Conservation (phyloP, 2,329 filamentous ascomycete species). For the Dactylonectria estremocensis region DNA sequence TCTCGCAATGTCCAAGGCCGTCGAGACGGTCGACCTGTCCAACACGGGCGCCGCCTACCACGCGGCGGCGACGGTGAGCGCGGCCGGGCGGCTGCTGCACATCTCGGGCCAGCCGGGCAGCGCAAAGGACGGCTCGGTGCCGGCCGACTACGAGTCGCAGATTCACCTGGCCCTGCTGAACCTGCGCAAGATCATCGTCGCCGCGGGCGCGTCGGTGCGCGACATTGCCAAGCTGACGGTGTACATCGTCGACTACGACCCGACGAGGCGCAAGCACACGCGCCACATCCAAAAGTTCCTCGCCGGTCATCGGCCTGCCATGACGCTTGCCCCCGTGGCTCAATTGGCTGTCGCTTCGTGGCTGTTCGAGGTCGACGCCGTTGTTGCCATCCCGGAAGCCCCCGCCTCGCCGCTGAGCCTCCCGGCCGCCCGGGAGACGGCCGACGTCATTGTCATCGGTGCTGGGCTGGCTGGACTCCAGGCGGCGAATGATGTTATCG, state of each 20-base stretch:
- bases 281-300: constrained; percentile 57
- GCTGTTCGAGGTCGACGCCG: constrained; percentile 62
- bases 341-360: constrained; percentile 56
- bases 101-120: constrained; percentile 56
- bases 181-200: constrained; percentile 54
- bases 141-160: constrained; percentile 58
- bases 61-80: constrained; percentile 31
- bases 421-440: constrained; percentile 20
- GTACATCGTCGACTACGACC: constrained; percentile 62
- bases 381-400: constrained; percentile 45
- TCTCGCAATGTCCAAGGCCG: constrained; percentile 29
- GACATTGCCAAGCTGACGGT: constrained; percentile 60
- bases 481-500: constrained; percentile 53
- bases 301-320: constrained; percentile 57
- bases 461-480: constrained; percentile 58
- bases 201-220: constrained; percentile 53
- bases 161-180: constrained; percentile 58
- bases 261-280: constrained; percentile 53
- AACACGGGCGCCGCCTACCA: constrained; percentile 34
- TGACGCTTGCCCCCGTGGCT: constrained; percentile 60
- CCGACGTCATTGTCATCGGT: constrained; percentile 58
- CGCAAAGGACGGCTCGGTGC: constrained; percentile 50
- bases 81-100: constrained; percentile 42
- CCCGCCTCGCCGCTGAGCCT: constrained; percentile 14
- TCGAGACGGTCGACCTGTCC: constrained; percentile 36